Evolutionary conservation across 164 flowering plant species (phyloP), one percentile per base, ranked within the genome.

Genomic region (Piper betle): DNA sequence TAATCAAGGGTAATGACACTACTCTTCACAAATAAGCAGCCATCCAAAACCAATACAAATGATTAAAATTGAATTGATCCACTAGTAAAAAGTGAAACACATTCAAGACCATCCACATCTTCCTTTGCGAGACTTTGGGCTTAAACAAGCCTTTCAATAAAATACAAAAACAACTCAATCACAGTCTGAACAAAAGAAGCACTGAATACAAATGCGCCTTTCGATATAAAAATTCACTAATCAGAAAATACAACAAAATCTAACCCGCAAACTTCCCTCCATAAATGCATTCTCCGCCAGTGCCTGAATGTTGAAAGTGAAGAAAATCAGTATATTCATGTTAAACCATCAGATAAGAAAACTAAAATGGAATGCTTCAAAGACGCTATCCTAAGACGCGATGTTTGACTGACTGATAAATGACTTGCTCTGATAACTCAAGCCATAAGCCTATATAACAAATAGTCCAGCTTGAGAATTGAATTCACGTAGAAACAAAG

Each of bases 231-330:
- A 43, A 15, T 55, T 39, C 25, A 8, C 33, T 33, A 20, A 54
- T 8, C 10, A 37, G 55, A 52, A 52, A 42, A 4, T 2, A 66
- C 10, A 66, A 16, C 5, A 37, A 46, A 17, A 70, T 53, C 54
- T 68, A 59, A 90, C 98, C 98, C 74, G 91, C 86, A 84, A 94
- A 94, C 55, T 77, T 82, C 15, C 74, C 86, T 5, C 80, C 95
- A 70, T 84, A 91, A 63, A 94, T 91, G 79, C 97, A 88, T 71
- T 94, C 99, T 39, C 97, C 99, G 74, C 78, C 82, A 55, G 80
- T 75, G 25, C 99, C 99, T 94, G 80, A 75, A 70, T 39, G n/a
- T n/a, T n/a, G n/a, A n/a, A n/a, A n/a, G n/a, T n/a, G n/a, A n/a
- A n/a, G n/a, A n/a, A n/a, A n/a, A n/a, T n/a, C n/a, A n/a, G n/a